Evolutionary conservation across 129 eudicot species (phyloP), one percentile per base, ranked within the genome.

Genomic region (Pittosporum tobira): DNA sequence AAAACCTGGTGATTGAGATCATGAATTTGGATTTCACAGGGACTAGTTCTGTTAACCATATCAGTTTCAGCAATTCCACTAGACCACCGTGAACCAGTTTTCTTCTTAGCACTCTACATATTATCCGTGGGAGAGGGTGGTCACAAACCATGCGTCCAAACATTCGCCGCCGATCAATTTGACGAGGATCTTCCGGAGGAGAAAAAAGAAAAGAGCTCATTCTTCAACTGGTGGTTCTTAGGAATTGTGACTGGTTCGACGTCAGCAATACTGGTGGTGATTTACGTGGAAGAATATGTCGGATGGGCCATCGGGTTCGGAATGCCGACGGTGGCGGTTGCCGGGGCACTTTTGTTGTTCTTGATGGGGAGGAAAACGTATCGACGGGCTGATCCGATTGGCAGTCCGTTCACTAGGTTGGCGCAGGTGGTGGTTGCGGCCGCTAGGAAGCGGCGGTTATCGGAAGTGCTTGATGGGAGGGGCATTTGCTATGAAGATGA

Each of bases 151-250:
- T 87, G 93, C 13, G 88, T 87, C 0, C 95, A 87, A 60, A 77
- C 93, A 3, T 87, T 87, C 22, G 95, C 88, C 2, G 95, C 95
- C 5, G 95, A 87, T 51, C 95, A 87, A 52, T 87, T 87, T 46
- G 83, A 79, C 21, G 82, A 79, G 56, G 21, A 67, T 22, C 51
- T 67, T 1, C 79, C 83, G 0, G 82, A 52, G 36, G 84, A 86
- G 59, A 77, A 59, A 65, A 66, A 50, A 18, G 82, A 80, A 34
- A 87, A 83, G 67, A 82, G 88, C 48, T 87, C 95, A 2, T 87
- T 87, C 68, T 87, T 87, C 77, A 87, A 87, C 47, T 87, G 93
- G 93, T 87, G 95, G 95, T 87, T 74, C 67, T 66, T 77, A n/a
- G 93, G 93, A 0, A 75, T 74, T 13, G 93, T 75, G 30, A 8